These are phyloP conservation scores for Ustilago lituana DNA, from an alignment of 1,284 basidiomycete species.

Conservation along the genomic window DNA sequence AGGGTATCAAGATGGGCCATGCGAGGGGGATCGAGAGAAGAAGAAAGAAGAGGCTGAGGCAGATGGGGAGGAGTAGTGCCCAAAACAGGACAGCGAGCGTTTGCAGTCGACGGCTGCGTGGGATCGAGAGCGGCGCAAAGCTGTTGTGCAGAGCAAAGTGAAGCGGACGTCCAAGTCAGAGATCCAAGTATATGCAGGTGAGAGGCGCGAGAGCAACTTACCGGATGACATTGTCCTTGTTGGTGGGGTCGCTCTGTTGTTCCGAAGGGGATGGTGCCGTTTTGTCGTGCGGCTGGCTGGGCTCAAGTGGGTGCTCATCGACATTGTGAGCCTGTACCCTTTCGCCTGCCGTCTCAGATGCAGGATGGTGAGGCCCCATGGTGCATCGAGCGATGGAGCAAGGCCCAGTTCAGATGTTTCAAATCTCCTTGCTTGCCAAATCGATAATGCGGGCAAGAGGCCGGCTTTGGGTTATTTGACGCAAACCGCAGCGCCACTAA, in stretches of 20 bases:
- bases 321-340: constrained; percentile 30
- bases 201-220: neutral
- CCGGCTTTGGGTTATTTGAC: too few relatives aligned
- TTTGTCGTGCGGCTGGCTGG: neutral
- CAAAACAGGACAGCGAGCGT: constrained; percentile 77
- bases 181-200: neutral
- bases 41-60: constrained; percentile 77
- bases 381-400: neutral
- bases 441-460: too few relatives aligned
- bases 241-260: constrained; percentile 12
- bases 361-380: constrained; percentile 38
- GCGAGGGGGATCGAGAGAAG: constrained; percentile 86
- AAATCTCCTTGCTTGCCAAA: too few relatives aligned
- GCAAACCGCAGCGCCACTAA: too few relatives aligned
- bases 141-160: constrained; percentile 6
- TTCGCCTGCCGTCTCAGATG: constrained; percentile 38
- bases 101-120: constrained; percentile 60
- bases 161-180: too few relatives aligned
- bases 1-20: constrained; percentile 86
- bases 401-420: too few relatives aligned
- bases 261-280: neutral
- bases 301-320: constrained; percentile 11
- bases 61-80: constrained; percentile 81
- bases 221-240: constrained; percentile 38
- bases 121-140: constrained; percentile 62